A percentile compares a stretch with the other conserved stretches of the same genome.
These are phyloP conservation scores for Amborella trichopoda DNA, from an alignment of 164 flowering plant species.

Conservation along the genomic window DNA sequence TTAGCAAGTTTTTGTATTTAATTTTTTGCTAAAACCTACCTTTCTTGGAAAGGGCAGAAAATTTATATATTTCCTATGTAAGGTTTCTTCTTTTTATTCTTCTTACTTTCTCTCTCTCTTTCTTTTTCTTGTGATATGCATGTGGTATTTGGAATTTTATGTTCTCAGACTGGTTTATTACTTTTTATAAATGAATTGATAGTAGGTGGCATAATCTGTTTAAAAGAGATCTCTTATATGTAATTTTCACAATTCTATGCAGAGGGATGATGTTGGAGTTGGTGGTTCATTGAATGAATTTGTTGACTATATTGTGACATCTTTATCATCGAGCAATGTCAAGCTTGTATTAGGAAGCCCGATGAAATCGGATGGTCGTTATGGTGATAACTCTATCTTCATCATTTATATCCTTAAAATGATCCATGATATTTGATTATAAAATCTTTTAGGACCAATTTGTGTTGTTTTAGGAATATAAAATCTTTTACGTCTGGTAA, in stretches of 20 bases:
- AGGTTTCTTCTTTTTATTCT: not conserved
- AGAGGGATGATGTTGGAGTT: slow-evolving; percentile 66
- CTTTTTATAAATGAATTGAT: too few species aligned
- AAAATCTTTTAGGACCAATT: too few species aligned
- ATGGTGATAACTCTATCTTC: slow-evolving; percentile 4
- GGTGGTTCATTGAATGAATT: slow-evolving; percentile 83
- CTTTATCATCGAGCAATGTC: slow-evolving; percentile 51
- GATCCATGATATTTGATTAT: not conserved
- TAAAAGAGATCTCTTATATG: not conserved
- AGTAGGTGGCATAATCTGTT: not conserved
- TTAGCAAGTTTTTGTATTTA: too few species aligned
- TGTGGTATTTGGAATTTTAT: not conserved
- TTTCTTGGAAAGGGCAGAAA: too few species aligned
- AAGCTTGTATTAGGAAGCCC: slow-evolving; percentile 51
- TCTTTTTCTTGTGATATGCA: not conserved
- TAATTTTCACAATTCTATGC: slow-evolving; percentile 7
- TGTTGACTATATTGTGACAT: slow-evolving; percentile 49
- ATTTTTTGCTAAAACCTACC: too few species aligned
- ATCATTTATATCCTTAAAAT: slow-evolving; percentile 1
- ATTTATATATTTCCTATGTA: too few species aligned
- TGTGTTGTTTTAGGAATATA: too few species aligned
- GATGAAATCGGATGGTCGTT: slow-evolving; percentile 19
- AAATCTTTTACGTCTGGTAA: too few species aligned
- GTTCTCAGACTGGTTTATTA: too few species aligned
- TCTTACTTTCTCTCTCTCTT: not conserved